Conservation (phyloP, 495 filamentous ascomycete species). For the Cryomyces antarcticus region DNA sequence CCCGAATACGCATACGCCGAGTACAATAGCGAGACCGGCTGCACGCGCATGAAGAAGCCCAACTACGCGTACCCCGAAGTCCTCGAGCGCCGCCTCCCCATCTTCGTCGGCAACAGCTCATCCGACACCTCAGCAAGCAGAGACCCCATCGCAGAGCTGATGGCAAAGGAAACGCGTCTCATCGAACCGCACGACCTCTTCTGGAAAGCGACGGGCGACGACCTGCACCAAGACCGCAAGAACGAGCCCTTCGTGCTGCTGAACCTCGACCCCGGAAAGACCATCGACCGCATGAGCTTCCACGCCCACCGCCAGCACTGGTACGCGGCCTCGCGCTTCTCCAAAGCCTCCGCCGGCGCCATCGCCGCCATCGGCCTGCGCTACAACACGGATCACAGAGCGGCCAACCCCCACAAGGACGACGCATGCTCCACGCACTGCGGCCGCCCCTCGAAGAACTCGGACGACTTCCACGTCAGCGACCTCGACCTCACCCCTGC, state of each 20-base stretch:
- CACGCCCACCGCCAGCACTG: neutral
- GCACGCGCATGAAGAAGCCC: conserved; percentile 12
- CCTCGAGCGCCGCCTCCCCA: conserved; percentile 6
- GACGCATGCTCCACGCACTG: conserved; percentile 7
- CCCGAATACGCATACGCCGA: conserved; percentile 13
- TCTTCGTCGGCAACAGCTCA: conserved; percentile 9
- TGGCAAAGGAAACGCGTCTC: too few species aligned
- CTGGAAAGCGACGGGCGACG: neutral
- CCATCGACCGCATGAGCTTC: neutral
- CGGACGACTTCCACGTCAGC: neutral
- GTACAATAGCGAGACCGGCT: conserved; percentile 7
- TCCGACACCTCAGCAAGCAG: conserved; percentile 1
- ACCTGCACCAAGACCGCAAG: conserved; percentile 3
- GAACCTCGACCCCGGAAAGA: conserved; percentile 2
- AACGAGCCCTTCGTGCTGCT: conserved; percentile 10
- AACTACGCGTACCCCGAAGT: conserved; percentile 14
- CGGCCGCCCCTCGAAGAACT: conserved; percentile 1
- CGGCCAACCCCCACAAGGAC: neutral
- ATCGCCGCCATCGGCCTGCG: conserved; percentile 10
- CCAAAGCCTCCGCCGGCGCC: conserved; percentile 3
- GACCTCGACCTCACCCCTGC: too few species aligned
- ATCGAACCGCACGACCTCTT: conserved; percentile 1
- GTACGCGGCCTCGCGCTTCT: neutral
- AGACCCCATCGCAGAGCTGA: too few species aligned
- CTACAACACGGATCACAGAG: conserved; percentile 1